These are phyloP conservation scores for Penicillium paxilli DNA, from an alignment of 495 filamentous ascomycete genomes.

Conservation along the genomic window DNA sequence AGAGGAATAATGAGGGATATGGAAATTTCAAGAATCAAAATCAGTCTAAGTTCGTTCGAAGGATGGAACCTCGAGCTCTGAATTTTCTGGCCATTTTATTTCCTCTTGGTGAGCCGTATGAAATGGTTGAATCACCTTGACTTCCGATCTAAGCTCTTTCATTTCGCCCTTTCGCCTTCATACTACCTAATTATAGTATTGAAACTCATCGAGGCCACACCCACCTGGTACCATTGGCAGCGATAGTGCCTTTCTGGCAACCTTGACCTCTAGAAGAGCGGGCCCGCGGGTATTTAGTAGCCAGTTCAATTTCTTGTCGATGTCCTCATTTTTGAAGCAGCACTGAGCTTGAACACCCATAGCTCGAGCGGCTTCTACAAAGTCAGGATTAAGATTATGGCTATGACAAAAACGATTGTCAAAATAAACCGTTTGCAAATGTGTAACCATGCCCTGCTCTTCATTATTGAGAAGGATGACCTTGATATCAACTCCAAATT, in stretches of 20 bases:
- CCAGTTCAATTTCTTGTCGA: constrained; percentile 67
- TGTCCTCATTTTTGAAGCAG: constrained; percentile 56
- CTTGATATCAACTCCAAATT: constrained; percentile 93
- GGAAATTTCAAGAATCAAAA: too few species aligned
- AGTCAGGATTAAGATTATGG: constrained; percentile 82
- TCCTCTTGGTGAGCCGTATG: too few species aligned
- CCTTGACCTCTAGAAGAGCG: constrained; percentile 53
- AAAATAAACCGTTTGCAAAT: constrained; percentile 94
- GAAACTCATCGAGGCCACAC: constrained; percentile 1
- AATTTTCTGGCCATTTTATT: too few species aligned
- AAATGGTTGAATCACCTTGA: too few species aligned
- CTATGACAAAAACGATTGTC: constrained; percentile 90
- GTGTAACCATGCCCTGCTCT: constrained; percentile 92
- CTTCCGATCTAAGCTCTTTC: too few species aligned
- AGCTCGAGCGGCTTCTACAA: constrained; percentile 51
- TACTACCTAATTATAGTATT: neutral
- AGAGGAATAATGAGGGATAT: too few species aligned
- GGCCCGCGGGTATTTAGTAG: constrained; percentile 69
- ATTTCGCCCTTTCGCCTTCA: too few species aligned
- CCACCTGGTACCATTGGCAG: neutral
- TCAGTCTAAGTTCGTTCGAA: too few species aligned
- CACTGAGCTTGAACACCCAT: constrained; percentile 66
- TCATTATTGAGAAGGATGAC: constrained; percentile 93
- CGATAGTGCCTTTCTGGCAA: constrained; percentile 7
- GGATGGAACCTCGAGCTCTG: too few species aligned